Evolutionary conservation across 768 basidiomycete species (phyloP), one percentile per base, ranked within the genome.

Genomic region (Pholiota microspora): DNA sequence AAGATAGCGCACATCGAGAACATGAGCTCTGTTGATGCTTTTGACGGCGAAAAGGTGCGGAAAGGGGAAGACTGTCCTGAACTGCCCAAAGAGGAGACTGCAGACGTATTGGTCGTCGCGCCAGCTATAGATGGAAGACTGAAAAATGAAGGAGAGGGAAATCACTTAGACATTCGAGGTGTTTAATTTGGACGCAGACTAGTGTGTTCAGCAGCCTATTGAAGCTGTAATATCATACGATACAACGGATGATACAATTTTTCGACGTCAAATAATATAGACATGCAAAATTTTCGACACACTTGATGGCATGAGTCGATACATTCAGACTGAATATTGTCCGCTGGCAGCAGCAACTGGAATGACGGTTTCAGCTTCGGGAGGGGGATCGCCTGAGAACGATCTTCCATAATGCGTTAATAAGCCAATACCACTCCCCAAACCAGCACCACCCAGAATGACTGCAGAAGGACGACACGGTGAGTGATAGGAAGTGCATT

Each of bases 11-110:
- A 74, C 31, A 75, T 78, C 35, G 89, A 93, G 67, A 85, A 93
- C 63, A 92, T 94, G 92, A 84, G 80, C 58, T 64, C 63, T 6
- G 84, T 94, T 0, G 92, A 96, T 66, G 78, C 78, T 42, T 89
- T 83, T 65, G 85, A 91, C 61, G 89, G 89, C 35, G 61, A 71
- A 50, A 71, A 69, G 47, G 69, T 72, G 29, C 69, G 81, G 35
- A 70, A 63, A 58, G 78, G 77, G 44, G 48, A 61, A 36, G 59
- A 60, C 49, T 57, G 63, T 55, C 45, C 31, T 16, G 58, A 58
- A 38, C 56, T 38, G 51, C 50, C 56, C 51, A 59, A n/a, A 15
- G 62, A 63, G 23, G 53, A 68, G 25, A 73, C 73, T 21, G 72
- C 76, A 9, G 80, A 86, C 64, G 64, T 89, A 46, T 69, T 85